phyloP scores from a whole-genome alignment of 352 stramenopile genomes.

The Globisporangium solare region DNA sequence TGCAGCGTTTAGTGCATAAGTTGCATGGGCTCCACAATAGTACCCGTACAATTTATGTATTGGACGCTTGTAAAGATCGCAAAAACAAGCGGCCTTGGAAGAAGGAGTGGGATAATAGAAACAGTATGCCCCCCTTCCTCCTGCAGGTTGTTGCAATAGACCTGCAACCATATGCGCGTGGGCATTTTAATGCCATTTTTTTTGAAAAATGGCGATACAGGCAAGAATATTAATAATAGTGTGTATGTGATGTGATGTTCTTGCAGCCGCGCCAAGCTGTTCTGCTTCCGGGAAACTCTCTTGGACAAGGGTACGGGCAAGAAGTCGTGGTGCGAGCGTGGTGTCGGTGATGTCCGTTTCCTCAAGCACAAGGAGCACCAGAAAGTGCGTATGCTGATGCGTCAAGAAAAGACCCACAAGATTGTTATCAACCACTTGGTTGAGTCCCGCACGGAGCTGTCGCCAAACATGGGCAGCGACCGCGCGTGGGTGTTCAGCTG shows the following conservation, averaged over 20 bases:
- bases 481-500: constrained; percentile 97
- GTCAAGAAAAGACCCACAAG: constrained; percentile 99
- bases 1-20: too few species aligned
- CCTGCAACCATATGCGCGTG: too few species aligned
- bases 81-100: neutral
- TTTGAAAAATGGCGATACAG: neutral
- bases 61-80: neutral
- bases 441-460: constrained; percentile 94
- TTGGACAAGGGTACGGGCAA: constrained; percentile 97
- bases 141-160: too few species aligned
- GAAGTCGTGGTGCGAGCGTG: constrained; percentile 97
- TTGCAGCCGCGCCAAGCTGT: constrained; percentile 92
- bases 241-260: constrained; percentile 14
- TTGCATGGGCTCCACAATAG: too few species aligned
- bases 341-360: constrained; percentile 95
- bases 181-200: neutral
- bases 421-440: constrained; percentile 97
- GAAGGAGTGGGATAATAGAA: neutral
- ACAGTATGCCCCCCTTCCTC: too few species aligned
- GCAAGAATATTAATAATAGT: neutral
- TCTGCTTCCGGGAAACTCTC: constrained; percentile 96
- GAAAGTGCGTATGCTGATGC: constrained; percentile 96
- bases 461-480: constrained; percentile 96
- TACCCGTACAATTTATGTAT: neutral
- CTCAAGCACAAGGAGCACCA: constrained; percentile 95